phyloP scores from a whole-genome alignment of 2,329 filamentous ascomycete genomes.

The Calonectria hawksworthii region DNA sequence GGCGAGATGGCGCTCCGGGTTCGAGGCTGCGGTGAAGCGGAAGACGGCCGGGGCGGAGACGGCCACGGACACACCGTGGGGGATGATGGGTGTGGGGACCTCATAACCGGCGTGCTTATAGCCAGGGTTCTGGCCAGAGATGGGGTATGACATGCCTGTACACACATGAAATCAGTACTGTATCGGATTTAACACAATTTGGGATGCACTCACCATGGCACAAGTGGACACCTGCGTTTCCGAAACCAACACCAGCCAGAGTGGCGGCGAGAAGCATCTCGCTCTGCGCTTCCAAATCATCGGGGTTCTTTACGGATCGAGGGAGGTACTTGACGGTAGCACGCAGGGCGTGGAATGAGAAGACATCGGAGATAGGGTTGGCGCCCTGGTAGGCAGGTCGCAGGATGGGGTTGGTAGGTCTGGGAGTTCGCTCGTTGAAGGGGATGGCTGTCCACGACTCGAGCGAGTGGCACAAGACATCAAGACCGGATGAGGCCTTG shows the following conservation, averaged over 20 bases:
- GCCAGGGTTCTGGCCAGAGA: conserved; percentile 91
- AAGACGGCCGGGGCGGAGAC: conserved; percentile 96
- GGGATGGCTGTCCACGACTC: conserved; percentile 99
- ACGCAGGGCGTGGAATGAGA: conserved; percentile 87
- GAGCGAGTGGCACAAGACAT: conserved; percentile 94
- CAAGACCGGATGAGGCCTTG: conserved; percentile 90
- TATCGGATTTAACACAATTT: neutral
- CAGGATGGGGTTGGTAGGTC: conserved; percentile 90
- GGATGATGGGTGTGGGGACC: conserved; percentile 84
- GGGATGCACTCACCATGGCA: conserved; percentile 66
- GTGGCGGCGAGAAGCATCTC: conserved; percentile 97
- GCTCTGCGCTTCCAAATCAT: conserved; percentile 92
- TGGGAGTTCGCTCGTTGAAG: conserved; percentile 85
- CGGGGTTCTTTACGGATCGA: conserved; percentile 86
- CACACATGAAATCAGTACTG: neutral
- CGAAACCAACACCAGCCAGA: conserved; percentile 94
- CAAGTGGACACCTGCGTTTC: conserved; percentile 94
- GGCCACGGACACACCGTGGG: conserved; percentile 95
- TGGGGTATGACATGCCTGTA: conserved; percentile 93
- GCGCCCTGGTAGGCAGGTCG: conserved; percentile 96
- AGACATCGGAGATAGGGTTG: conserved; percentile 98
- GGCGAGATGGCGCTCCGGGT: conserved; percentile 90
- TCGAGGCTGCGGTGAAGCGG: conserved; percentile 90
- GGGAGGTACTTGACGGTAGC: conserved; percentile 94
- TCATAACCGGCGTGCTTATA: conserved; percentile 93